Evolutionary conservation across 2,329 filamentous ascomycete genomes (phyloP).

Genomic region (Paramyrothecium sp.): DNA sequence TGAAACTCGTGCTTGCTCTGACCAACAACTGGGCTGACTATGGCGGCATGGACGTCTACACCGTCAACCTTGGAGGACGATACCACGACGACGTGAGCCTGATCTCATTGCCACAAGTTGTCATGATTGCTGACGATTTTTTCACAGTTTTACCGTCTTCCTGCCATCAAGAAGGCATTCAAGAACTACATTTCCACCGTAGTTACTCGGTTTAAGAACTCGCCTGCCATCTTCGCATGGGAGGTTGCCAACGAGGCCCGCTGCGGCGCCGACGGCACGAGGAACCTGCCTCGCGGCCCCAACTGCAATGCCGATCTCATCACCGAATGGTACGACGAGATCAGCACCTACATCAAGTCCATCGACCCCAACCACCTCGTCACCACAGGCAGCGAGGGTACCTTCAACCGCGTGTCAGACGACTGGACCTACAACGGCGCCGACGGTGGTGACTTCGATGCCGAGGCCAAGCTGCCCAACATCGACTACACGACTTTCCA

Average conservation of each 20-base stretch:
- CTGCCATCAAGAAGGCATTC: conserved; percentile 49
- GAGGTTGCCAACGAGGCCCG: conserved; percentile 64
- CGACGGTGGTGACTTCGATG: conserved; percentile 54
- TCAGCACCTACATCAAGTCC: conserved; percentile 52
- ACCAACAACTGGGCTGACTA: conserved; percentile 72
- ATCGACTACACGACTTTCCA: conserved; percentile 57
- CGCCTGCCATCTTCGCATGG: conserved; percentile 63
- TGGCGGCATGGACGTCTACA: conserved; percentile 61
- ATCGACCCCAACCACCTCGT: conserved; percentile 52
- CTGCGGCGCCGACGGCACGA: conserved; percentile 42
- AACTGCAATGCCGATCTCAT: conserved; percentile 40
- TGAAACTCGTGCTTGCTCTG: conserved; percentile 64
- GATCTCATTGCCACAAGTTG: not conserved
- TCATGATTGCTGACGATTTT: conserved; percentile 26
- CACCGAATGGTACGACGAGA: conserved; percentile 49
- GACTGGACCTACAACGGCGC: conserved; percentile 45
- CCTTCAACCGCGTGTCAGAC: conserved; percentile 42
- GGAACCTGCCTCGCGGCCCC: conserved; percentile 41
- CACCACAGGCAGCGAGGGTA: conserved; percentile 58
- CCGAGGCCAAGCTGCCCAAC: conserved; percentile 39
- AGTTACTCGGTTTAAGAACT: conserved; percentile 57
- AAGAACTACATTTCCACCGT: conserved; percentile 59
- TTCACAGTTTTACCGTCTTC: conserved; percentile 46
- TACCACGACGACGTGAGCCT: conserved; percentile 28
- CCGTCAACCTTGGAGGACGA: conserved; percentile 48